Conservation (phyloP, 345 rosid species). For the Eucalyptus pauciflora region DNA sequence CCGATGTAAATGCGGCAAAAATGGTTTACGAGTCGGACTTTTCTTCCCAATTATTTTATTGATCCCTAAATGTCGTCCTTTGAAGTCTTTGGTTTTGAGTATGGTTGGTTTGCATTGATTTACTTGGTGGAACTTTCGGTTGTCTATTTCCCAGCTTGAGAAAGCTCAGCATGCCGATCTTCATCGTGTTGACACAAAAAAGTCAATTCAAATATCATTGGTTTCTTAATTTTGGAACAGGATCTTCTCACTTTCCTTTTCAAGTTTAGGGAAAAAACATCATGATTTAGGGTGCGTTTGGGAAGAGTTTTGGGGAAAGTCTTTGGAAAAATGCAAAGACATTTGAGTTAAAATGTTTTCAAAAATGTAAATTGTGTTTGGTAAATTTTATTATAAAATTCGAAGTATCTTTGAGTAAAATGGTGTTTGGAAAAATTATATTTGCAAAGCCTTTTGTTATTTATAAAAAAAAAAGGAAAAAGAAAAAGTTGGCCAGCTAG, state of each 20-base stretch:
- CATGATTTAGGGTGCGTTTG: no score
- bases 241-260: neutral
- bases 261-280: neutral
- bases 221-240: neutral
- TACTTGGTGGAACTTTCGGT: neutral
- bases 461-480: no score
- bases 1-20: no score
- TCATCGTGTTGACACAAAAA: slow-evolving; percentile 37
- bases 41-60: neutral
- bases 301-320: no score
- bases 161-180: slow-evolving; percentile 57
- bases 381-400: no score
- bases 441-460: no score
- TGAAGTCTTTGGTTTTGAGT: neutral
- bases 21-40: neutral
- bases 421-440: no score
- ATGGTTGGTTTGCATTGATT: neutral
- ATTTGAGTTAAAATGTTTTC: no score
- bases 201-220: neutral
- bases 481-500: no score
- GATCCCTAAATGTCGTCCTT: neutral
- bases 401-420: no score
- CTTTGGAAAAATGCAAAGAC: no score
- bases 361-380: no score
- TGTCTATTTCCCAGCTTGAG: slow-evolving; percentile 24